These are phyloP conservation scores for Aspergillus latus DNA, from an alignment of 2,329 filamentous ascomycete genomes.

Conservation along the genomic window DNA sequence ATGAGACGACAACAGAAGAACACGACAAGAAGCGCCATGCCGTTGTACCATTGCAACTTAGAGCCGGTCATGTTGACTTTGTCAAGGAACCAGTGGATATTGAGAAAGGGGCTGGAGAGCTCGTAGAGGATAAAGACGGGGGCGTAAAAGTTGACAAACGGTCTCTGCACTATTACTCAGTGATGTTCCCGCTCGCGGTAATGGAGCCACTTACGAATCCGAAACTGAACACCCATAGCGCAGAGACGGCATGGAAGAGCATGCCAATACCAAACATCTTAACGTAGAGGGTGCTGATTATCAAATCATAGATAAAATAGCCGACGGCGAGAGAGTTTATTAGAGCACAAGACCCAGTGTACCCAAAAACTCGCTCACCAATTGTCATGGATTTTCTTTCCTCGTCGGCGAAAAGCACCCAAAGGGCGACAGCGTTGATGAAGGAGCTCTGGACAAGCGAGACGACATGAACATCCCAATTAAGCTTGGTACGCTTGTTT, in stretches of 20 bases:
- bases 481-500: conserved; percentile 57
- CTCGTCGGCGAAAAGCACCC: conserved; percentile 57
- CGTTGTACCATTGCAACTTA: conserved; percentile 62
- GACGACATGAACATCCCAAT: conserved; percentile 68
- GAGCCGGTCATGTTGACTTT: conserved; percentile 65
- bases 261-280: conserved; percentile 61
- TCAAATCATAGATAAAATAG: conserved; percentile 65
- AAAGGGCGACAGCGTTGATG: conserved; percentile 57
- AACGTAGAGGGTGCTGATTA: conserved; percentile 56
- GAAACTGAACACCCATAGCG: conserved; percentile 60
- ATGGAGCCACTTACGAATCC: conserved; percentile 58
- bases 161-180: conserved; percentile 47
- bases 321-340: conserved; percentile 61
- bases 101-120: conserved; percentile 65
- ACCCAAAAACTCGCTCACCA: conserved; percentile 59
- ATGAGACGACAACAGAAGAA: conserved; percentile 64
- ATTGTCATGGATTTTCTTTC: conserved; percentile 56
- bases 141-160: conserved; percentile 65
- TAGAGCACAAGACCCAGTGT: conserved; percentile 59
- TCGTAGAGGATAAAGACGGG: conserved; percentile 68
- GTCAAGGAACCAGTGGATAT: conserved; percentile 70
- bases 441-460: conserved; percentile 60
- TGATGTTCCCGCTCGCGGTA: not conserved
- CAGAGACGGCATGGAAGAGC: conserved; percentile 61
- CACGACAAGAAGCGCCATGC: conserved; percentile 56